Base-by-base conservation (phyloP, 1,284 basidiomycete species). In the Cerrena zonata region DNA sequence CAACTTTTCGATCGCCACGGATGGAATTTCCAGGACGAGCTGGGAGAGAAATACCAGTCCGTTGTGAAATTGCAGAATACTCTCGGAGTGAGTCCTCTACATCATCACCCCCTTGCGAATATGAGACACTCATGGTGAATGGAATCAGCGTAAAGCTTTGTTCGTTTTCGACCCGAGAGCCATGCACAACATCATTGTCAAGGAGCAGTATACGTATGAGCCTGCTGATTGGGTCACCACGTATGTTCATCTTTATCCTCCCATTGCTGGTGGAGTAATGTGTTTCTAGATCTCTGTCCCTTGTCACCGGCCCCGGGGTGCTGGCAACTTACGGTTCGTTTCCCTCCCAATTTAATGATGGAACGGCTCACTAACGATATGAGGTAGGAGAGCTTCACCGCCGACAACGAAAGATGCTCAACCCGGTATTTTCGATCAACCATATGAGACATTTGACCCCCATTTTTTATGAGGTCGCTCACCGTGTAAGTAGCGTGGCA, bases 371-470 rank as follows among this genome's bases (percentile, higher is more conserved):
- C 7, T n/a, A n/a, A n/a, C 30, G 36, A n/a, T n/a, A n/a, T n/a
- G n/a, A n/a, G 23, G 38, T 34, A 69, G 68, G 65, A 12, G 55
- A 61, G 10, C 60, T 62, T 18, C 66, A 69, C 53, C 62, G 61
- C 49, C 61, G 58, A 19, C 66, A 68, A 41, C 61, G 62, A 10
- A 64, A 66, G 45, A 56, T 70, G 39, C 58, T 71, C 26, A 65
- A 67, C 39, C 66, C 65, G 0, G 61, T 67, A 4, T 70, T 71
- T 51, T 65, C 66, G 5, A 60, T 61, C 5, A 55, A 56, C 5
- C 58, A 63, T 40, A 62, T 70, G 39, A 62, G 65, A 13, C 60
- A 65, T 39, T 58, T 69, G 48, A 59, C 65, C 13, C 68, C 68
- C 1, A 52, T 69, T 12, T 67, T 71, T 50, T 66, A 67, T 50